phyloP scores from a whole-genome alignment of 192 early-diverging fungal genomes.

The Chytriomyces hyalinus region DNA sequence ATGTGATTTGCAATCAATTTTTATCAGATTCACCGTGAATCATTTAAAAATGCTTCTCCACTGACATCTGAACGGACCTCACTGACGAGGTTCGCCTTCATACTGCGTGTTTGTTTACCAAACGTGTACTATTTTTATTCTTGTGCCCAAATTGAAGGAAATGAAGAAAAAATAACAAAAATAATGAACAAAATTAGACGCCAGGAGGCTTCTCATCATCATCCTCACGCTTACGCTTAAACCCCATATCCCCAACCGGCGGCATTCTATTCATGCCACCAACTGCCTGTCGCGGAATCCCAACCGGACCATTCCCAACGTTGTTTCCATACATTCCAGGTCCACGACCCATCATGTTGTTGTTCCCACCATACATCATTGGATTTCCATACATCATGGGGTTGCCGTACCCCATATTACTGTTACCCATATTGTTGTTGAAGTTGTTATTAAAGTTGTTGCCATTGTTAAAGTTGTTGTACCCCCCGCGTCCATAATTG shows the following conservation, averaged over 20 bases:
- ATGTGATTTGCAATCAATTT: no score
- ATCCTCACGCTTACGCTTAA: slow-evolving; percentile 18
- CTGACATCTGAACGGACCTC: no score
- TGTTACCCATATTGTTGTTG: slow-evolving; percentile 2
- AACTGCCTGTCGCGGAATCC: background rate
- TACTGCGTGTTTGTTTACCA: no score
- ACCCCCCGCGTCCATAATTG: slow-evolving; percentile 1
- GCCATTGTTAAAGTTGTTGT: background rate
- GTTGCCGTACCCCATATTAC: no score
- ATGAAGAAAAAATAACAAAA: background rate
- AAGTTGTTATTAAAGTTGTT: no score
- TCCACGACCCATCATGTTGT: background rate
- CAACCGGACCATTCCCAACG: no score
- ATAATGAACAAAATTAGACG: background rate
- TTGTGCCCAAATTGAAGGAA: no score
- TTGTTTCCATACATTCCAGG: background rate
- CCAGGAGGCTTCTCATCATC: slow-evolving; percentile 28
- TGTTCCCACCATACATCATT: background rate
- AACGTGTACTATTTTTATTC: no score
- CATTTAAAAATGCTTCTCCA: no score
- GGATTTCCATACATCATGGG: background rate
- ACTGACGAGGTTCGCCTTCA: no score
- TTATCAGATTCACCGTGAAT: no score
- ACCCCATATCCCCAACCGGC: slow-evolving; percentile 1
- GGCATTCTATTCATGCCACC: background rate